Percentiles rank a stretch among this genome's conserved stretches.
Evolutionary conservation across 129 eudicot species (phyloP).

Genomic region (Artemisia annua): DNA sequence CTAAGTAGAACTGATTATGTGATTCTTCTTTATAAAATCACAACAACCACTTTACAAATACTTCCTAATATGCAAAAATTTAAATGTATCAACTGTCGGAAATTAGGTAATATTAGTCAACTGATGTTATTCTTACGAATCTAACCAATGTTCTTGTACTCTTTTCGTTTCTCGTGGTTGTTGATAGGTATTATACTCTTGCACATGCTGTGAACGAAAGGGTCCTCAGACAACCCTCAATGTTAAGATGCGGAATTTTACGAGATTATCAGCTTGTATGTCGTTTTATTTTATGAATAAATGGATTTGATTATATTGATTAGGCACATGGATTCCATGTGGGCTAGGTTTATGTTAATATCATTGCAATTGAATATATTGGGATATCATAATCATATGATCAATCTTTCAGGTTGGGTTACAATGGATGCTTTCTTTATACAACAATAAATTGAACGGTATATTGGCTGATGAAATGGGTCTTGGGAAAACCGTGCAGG

Average conservation of each 20-base stretch:
- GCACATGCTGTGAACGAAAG: constrained; percentile 98
- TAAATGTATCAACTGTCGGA: too few species aligned
- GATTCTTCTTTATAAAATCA: too few species aligned
- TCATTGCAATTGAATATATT: background rate
- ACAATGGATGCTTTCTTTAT: constrained; percentile 99
- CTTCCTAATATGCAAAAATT: too few species aligned
- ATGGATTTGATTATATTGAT: background rate
- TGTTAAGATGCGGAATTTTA: constrained; percentile 82
- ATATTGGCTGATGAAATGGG: constrained; percentile 99
- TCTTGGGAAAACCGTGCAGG: constrained; percentile 99
- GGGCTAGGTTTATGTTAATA: constrained; percentile 15
- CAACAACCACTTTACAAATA: too few species aligned
- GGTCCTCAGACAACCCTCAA: constrained; percentile 94
- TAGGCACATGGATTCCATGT: background rate
- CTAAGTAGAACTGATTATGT: too few species aligned
- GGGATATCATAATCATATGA: background rate
- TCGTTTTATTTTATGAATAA: constrained; percentile 24
- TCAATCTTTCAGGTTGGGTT: constrained; percentile 74
- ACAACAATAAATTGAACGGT: constrained; percentile 91
- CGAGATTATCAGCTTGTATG: constrained; percentile 99
- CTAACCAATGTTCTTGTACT: background rate
- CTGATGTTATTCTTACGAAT: background rate
- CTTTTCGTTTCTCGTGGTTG: constrained; percentile 26
- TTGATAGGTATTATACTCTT: constrained; percentile 78
- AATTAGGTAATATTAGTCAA: background rate